Conservation (phyloP, 441 rosid species). For the Gossypium davidsonii region DNA sequence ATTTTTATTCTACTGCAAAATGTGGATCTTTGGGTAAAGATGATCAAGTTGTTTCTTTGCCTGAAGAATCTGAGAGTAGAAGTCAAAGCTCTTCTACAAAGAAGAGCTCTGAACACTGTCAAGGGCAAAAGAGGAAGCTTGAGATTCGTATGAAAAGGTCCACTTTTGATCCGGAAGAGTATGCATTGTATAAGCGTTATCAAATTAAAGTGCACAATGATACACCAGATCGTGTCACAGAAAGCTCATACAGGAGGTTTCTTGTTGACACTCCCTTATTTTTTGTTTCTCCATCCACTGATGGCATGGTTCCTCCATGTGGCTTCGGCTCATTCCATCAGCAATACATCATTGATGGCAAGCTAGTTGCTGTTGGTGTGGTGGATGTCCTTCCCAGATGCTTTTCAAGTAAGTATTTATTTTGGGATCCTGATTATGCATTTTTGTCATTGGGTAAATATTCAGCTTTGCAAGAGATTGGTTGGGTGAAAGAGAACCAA, state of each 20-base stretch:
- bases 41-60: constrained; percentile 25
- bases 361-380: constrained; percentile 84
- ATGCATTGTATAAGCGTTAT: constrained; percentile 59
- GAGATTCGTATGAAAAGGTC: constrained; percentile 76
- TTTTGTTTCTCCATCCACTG: constrained; percentile 55
- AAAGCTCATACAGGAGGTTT: constrained; percentile 59
- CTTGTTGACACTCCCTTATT: constrained; percentile 82
- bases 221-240: constrained; percentile 47
- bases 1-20: constrained; percentile 41
- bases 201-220: constrained; percentile 83
- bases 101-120: constrained; percentile 29
- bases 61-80: constrained; percentile 39
- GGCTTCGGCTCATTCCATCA: constrained; percentile 98
- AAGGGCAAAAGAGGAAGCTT: constrained; percentile 45
- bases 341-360: constrained; percentile 72
- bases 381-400: constrained; percentile 86
- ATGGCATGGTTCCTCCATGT: constrained; percentile 59
- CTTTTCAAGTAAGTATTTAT: constrained; percentile 85
- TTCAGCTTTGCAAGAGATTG: constrained; percentile 84
- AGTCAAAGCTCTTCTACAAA: constrained; percentile 32
- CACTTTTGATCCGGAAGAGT: constrained; percentile 80
- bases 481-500: constrained; percentile 72
- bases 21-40: constrained; percentile 25
- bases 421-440: constrained; percentile 95
- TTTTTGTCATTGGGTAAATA: constrained; percentile 80